These are phyloP conservation scores for Candida peoriensis DNA, from an alignment of 805 yeast genomes.

Conservation along the genomic window DNA sequence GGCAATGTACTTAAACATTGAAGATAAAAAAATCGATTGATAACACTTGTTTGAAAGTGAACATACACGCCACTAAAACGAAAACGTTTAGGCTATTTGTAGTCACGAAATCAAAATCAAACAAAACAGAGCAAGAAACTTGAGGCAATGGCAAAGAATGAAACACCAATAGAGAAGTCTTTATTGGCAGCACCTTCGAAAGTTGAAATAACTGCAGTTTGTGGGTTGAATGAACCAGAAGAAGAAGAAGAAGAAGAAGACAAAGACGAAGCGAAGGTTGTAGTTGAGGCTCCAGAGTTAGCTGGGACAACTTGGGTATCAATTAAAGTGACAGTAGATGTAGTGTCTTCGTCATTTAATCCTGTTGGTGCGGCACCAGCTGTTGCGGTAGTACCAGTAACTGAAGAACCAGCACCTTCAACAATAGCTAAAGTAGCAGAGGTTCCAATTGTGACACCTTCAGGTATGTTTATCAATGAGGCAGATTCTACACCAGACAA, in stretches of 20 bases:
- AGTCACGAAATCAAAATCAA: too few species aligned
- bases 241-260: not conserved
- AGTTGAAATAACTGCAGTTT: not conserved
- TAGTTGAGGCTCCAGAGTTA: not conserved
- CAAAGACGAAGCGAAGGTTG: too few species aligned
- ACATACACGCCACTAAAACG: too few species aligned
- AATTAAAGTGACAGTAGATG: not conserved
- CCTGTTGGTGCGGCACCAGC: not conserved
- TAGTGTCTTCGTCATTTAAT: not conserved
- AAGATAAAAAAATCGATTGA: too few species aligned
- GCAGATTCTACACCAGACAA: too few species aligned
- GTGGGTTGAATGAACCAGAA: not conserved
- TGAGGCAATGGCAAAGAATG: too few species aligned
- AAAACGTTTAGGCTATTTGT: too few species aligned
- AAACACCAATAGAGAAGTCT: too few species aligned
- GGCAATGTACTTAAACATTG: too few species aligned
- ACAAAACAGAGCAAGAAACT: too few species aligned
- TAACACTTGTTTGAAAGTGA: too few species aligned
- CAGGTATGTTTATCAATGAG: not conserved
- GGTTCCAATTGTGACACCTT: not conserved
- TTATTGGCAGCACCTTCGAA: conserved; percentile 3
- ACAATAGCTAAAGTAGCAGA: not conserved
- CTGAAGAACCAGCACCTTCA: not conserved
- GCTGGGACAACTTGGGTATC: not conserved
- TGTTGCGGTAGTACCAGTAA: not conserved